phyloP scores from a whole-genome alignment of 495 filamentous ascomycete genomes.

The Aspergillus carlsbadensis region DNA sequence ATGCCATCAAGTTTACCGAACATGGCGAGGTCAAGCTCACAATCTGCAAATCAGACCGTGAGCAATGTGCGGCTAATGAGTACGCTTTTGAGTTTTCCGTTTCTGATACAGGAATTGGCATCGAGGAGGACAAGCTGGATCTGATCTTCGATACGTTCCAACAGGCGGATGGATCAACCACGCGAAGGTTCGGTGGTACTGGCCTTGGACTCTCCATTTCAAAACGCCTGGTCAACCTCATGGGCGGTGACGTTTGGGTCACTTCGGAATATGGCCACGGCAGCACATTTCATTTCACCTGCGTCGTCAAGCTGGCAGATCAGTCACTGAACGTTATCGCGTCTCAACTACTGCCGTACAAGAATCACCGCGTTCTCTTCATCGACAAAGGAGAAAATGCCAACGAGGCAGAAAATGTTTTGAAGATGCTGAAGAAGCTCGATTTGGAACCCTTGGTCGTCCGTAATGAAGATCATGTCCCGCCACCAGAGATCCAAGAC shows the following conservation, averaged over 20 bases:
- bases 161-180: conserved; percentile 97
- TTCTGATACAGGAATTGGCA: conserved; percentile 96
- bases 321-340: conserved; percentile 78
- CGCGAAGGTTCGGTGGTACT: conserved; percentile 93
- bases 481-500: conserved; percentile 58
- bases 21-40: conserved; percentile 94
- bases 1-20: conserved; percentile 89
- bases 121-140: conserved; percentile 92
- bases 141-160: conserved; percentile 99
- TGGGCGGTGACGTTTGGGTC: conserved; percentile 98
- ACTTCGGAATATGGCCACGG: conserved; percentile 90
- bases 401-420: conserved; percentile 69
- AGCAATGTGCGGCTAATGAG: conserved; percentile 67
- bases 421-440: conserved; percentile 74
- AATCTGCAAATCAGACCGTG: conserved; percentile 70
- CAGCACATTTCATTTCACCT: conserved; percentile 97
- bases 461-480: conserved; percentile 59
- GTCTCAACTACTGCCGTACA: conserved; percentile 84
- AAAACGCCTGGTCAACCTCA: conserved; percentile 90
- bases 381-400: conserved; percentile 90
- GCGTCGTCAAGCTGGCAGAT: conserved; percentile 82
- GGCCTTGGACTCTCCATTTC: conserved; percentile 96
- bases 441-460: conserved; percentile 82
- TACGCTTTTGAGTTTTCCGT: conserved; percentile 97
- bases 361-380: conserved; percentile 85